phyloP scores from a whole-genome alignment of 2,329 filamentous ascomycete species.

The Nothopassalora personata region DNA sequence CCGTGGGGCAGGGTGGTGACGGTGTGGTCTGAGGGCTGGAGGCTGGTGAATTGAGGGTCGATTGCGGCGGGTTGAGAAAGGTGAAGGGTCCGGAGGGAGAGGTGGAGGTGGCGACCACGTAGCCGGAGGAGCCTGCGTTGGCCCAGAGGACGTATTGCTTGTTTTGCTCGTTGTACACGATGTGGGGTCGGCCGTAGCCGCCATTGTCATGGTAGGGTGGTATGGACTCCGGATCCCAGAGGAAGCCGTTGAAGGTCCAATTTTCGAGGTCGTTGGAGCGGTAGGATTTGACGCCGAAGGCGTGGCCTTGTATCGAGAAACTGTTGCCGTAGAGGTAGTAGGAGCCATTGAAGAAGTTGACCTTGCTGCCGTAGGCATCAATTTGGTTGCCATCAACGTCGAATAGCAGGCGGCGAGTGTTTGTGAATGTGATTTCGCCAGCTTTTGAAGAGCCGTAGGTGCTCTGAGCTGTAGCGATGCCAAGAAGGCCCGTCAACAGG shows the following conservation, averaged over 20 bases:
- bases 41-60: constrained; percentile 17
- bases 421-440: constrained; percentile 19
- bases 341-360: constrained; percentile 22
- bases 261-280: constrained; percentile 18
- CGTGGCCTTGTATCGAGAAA: constrained; percentile 19
- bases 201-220: constrained; percentile 13
- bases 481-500: no score
- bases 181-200: constrained; percentile 24
- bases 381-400: constrained; percentile 25
- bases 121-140: constrained; percentile 23
- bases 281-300: constrained; percentile 26
- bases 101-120: constrained; percentile 19
- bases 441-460: neutral
- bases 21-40: constrained; percentile 23
- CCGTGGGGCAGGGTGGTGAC: constrained; percentile 14
- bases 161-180: constrained; percentile 20
- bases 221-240: constrained; percentile 14
- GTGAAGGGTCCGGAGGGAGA: constrained; percentile 22
- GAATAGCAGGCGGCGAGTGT: constrained; percentile 21
- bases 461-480: neutral
- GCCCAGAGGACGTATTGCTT: constrained; percentile 24
- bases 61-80: constrained; percentile 15
- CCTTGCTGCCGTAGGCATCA: constrained; percentile 24
- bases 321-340: constrained; percentile 28
- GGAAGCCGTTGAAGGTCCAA: constrained; percentile 25